Evolutionary conservation across 345 rosid species (phyloP).

Genomic region (Triadica sebifera): DNA sequence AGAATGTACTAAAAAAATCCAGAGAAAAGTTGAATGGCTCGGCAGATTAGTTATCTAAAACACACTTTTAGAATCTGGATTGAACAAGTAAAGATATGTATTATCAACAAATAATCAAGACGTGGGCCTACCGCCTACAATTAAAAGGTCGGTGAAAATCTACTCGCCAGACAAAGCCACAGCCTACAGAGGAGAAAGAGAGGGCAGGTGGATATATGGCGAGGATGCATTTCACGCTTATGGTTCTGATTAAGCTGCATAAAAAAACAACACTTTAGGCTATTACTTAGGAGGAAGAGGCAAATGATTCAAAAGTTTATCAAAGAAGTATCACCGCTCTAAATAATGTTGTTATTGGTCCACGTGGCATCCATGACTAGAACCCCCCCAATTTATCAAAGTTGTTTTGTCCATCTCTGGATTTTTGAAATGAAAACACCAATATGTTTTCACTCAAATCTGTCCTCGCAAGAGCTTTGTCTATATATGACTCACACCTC

Average conservation of each 20-base stretch:
- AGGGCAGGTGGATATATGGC: constrained; percentile 27
- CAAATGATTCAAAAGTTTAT: constrained; percentile 13
- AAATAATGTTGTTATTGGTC: constrained; percentile 38
- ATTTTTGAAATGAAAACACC: constrained; percentile 55
- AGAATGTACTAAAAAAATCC: not conserved
- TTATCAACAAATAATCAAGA: constrained; percentile 5
- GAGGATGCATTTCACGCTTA: constrained; percentile 32
- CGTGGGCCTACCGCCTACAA: constrained; percentile 19
- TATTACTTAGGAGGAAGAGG: constrained; percentile 1
- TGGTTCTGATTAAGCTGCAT: constrained; percentile 33
- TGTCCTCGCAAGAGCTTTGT: constrained; percentile 44
- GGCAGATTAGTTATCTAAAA: not conserved
- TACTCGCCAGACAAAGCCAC: not conserved
- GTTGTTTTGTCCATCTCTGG: constrained; percentile 50
- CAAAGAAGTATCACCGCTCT: constrained; percentile 16
- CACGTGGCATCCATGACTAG: constrained; percentile 49
- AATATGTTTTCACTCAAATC: constrained; percentile 38
- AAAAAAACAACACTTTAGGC: constrained; percentile 28
- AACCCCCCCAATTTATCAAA: constrained; percentile 26
- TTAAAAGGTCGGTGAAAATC: constrained; percentile 24
- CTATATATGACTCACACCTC: constrained; percentile 51
- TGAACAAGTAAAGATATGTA: constrained; percentile 11
- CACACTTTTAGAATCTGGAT: constrained; percentile 21
- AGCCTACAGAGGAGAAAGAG: not conserved
- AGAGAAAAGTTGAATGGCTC: not conserved